Evolutionary conservation across 129 eudicot genomes (phyloP).

Genomic region (Apium graveolens): DNA sequence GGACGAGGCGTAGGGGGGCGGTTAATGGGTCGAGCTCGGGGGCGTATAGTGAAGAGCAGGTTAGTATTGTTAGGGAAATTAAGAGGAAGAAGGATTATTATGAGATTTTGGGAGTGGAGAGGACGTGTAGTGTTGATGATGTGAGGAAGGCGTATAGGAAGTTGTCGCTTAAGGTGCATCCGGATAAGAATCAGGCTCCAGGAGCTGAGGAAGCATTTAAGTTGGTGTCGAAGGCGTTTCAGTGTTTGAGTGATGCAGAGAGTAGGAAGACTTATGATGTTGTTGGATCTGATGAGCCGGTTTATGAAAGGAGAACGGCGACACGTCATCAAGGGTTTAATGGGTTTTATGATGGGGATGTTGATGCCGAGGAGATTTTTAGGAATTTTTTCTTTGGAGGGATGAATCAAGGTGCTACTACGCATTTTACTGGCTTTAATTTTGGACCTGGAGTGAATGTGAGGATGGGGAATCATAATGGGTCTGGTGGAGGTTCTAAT

Average conservation of each 20-base stretch:
- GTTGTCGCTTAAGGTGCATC: constrained; percentile 67
- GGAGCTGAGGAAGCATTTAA: constrained; percentile 81
- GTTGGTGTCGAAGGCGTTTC: constrained; percentile 67
- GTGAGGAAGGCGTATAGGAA: constrained; percentile 65
- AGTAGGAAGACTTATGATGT: constrained; percentile 49
- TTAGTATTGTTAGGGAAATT: constrained; percentile 1
- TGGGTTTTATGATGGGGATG: constrained; percentile 56
- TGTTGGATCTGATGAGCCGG: constrained; percentile 55
- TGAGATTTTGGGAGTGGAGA: constrained; percentile 66
- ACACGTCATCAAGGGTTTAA: constrained; percentile 53
- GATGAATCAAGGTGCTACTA: constrained; percentile 50
- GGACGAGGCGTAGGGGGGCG: constrained; percentile 48
- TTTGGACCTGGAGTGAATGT: constrained; percentile 54
- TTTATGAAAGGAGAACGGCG: constrained; percentile 42
- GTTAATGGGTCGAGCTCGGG: constrained; percentile 18
- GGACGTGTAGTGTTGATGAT: constrained; percentile 53
- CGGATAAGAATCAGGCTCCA: constrained; percentile 70
- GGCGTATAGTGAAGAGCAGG: constrained; percentile 18
- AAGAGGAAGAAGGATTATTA: constrained; percentile 19
- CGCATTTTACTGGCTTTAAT: constrained; percentile 56
- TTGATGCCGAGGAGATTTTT: constrained; percentile 80
- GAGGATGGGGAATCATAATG: constrained; percentile 34
- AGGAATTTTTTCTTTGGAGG: constrained; percentile 82
- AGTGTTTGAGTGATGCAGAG: constrained; percentile 66
- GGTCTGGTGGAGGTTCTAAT: constrained; percentile 32